Percentiles rank a stretch among this genome's conserved stretches.
phyloP scores from a whole-genome alignment of 2,329 filamentous ascomycete genomes.

The Dactylellina sp. region DNA sequence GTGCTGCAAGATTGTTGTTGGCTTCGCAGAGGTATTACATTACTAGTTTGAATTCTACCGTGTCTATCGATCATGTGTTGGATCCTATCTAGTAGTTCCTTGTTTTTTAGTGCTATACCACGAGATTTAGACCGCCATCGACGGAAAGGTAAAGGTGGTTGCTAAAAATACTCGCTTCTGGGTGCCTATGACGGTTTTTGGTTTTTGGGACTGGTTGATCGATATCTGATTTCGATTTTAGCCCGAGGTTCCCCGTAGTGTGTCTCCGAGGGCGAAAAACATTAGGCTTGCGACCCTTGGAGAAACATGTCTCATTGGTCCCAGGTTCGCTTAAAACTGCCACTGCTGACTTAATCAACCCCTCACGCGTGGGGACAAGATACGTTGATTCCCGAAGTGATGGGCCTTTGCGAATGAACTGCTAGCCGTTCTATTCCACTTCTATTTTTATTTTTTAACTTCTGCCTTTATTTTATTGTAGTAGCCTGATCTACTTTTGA shows the following conservation, averaged over 20 bases:
- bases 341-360: conserved; percentile 36
- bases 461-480: background rate
- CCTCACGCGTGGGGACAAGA: background rate
- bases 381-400: background rate
- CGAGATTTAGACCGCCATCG: background rate
- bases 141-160: conserved; percentile 41
- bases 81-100: background rate
- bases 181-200: conserved; percentile 34
- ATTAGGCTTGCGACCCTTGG: no score
- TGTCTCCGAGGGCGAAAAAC: conserved; percentile 23
- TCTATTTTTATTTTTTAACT: background rate
- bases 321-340: conserved; percentile 25
- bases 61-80: conserved; percentile 7
- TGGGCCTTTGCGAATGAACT: background rate
- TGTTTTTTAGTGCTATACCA: conserved; percentile 10
- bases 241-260: conserved; percentile 27
- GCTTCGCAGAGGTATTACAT: background rate
- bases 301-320: conserved; percentile 8
- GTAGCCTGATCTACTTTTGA: background rate
- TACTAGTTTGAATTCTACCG: background rate
- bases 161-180: conserved; percentile 53
- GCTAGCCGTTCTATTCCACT: background rate
- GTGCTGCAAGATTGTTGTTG: no score
- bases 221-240: conserved; percentile 20
- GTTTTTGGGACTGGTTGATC: conserved; percentile 34